Base-by-base conservation (phyloP, 495 filamentous ascomycete species). In the Elasticomyces elasticus region DNA sequence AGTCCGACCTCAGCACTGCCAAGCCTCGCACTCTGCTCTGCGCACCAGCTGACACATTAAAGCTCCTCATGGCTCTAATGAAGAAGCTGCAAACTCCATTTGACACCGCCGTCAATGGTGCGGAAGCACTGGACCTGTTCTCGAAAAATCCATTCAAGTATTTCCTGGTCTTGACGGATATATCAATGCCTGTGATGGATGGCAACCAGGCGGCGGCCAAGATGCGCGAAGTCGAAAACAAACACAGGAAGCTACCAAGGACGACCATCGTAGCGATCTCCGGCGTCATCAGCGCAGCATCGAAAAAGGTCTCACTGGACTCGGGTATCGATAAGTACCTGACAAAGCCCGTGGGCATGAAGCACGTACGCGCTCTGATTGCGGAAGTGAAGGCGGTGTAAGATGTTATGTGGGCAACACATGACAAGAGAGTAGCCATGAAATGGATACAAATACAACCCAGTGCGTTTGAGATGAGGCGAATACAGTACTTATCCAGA, bases 151-250 rank as follows among this genome's bases (percentile, higher is more conserved):
- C 26, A 3, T 54, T 22, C 1, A 5, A 10, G 5, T 44, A 26
- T 28, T 35, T 38, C 27, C 10, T 52, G n/a, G 37, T 58, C 23
- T 31, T 58, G 15, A 58, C 44, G 27, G 55, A 58, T 24, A 52
- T 58, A 5, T 30, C 13, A 19, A 59, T 59, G 56, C 56, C 56
- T 4, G 12, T 49, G 7, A 49, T 59, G 42, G 56, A 59, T 23
- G 56, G 56, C n/a, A 26, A 40, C 43, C 28, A 38, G 17, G 51
- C 56, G 3, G 50, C 56, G 20, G 51, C 31, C 13, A 35, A 30
- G 9, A 54, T 59, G 13, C 56, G 56, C 2, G 49, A 46, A 13
- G 10, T 46, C 2, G 55, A 58, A 45, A 15, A 17, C 1, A 25
- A 45, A 31, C 42, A 33, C n/a, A n/a, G n/a, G 17, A 20, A 24